Percentiles rank a stretch among this genome's conserved stretches.
phyloP scores from a whole-genome alignment of 2,329 filamentous ascomycete species.

The Pyricularia grisea region DNA sequence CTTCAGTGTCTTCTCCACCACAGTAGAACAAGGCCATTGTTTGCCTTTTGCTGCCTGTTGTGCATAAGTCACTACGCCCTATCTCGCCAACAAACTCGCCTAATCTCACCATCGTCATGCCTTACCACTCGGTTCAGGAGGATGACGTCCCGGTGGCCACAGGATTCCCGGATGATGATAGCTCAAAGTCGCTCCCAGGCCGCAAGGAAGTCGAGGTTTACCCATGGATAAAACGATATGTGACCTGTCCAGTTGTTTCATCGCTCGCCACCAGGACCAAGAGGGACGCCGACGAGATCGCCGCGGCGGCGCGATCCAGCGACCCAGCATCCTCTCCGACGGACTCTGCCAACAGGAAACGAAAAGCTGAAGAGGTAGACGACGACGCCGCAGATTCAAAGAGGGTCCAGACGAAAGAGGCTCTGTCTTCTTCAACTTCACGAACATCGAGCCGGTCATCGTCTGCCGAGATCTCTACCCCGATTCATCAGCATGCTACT shows the following conservation, averaged over 20 bases:
- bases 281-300: not conserved
- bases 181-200: not conserved
- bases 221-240: not conserved
- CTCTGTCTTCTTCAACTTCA: not conserved
- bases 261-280: not conserved
- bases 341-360: not conserved
- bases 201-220: not conserved
- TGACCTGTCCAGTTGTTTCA: not conserved
- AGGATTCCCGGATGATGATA: not conserved
- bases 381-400: not conserved
- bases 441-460: not conserved
- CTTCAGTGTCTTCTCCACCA: not conserved
- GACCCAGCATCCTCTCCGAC: not conserved
- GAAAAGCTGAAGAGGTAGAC: not conserved
- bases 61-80: not conserved
- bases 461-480: not conserved
- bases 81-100: not conserved
- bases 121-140: not conserved
- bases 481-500: not conserved
- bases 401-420: not conserved
- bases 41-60: not conserved
- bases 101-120: not conserved
- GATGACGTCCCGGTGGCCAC: not conserved
- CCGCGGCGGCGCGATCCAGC: not conserved
- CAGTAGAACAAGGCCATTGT: not conserved